Base-by-base conservation (phyloP, 2,329 filamentous ascomycete species). In the Apiospora hydei region DNA sequence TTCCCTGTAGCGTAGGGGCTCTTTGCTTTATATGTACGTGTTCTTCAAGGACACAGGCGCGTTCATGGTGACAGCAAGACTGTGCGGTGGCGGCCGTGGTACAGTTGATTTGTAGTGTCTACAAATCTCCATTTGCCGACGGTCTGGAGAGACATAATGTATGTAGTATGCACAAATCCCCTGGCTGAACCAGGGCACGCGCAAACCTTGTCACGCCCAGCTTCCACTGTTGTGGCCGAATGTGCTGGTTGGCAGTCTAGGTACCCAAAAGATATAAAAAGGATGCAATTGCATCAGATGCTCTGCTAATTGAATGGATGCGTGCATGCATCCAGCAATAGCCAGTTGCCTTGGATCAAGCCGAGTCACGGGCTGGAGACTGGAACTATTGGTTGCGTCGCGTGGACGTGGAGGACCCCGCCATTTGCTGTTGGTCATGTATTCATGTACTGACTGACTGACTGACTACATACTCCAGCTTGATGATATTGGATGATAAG, bases 1-100 rank as follows among this genome's bases (percentile, higher is more conserved):
- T 80, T 80, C 38, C 78, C 79, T 11, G 73, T 21, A 10, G 13
- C 44, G n/a, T 47, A 68, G 44, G 66, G 18, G n/a, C 30, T 46
- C 11, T 41, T 11, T 38, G 16, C 3, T 38, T n/a, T 5, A 38
- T 21, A 11, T 11, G 18, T 57, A 18, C 4, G 18, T 38, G 8
- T 34, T 14, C 51, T 4, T 16, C 3, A 8, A 14, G 51, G 51
- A 30, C 13, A 16, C 24, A 30, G 24, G 24, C 24, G 16, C 6
- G 4, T 30, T 2, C 13, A 7, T 26, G 26, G 3, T 14, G n/a
- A 7, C 6, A 21, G 16, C 18, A 21, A 14, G 16, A 46, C 44
- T 21, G 44, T 10, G 46, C 46, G 5, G 8, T 21, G 21, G 41
- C 10, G 21, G 41, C 13, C 41, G 7, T 13, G 10, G 10, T 43